phyloP scores from a whole-genome alignment of 2,329 filamentous ascomycete genomes.

The Podosphaera xanthii region DNA sequence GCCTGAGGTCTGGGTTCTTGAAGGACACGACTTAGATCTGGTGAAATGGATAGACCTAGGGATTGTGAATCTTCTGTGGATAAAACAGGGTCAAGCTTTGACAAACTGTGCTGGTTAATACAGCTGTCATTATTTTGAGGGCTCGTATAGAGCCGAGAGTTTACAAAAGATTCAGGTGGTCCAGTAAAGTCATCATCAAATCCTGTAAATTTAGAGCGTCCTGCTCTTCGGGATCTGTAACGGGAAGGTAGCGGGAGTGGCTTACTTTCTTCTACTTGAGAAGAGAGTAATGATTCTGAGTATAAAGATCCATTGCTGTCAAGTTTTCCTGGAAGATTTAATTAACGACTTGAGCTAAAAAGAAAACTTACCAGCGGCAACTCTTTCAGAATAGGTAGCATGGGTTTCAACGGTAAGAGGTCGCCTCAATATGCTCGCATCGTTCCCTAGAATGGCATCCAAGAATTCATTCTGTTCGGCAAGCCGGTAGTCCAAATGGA shows the following conservation, averaged over 20 bases:
- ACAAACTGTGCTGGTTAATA: slow-evolving; percentile 17
- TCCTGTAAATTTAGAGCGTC: slow-evolving; percentile 43
- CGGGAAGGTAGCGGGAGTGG: slow-evolving; percentile 7
- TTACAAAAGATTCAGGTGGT: slow-evolving; percentile 1
- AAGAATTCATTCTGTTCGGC: slow-evolving; percentile 83
- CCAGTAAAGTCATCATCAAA: slow-evolving; percentile 32
- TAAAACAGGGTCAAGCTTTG: slow-evolving; percentile 10
- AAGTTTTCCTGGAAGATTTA: background rate
- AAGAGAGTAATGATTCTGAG: background rate
- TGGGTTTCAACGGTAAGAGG: slow-evolving; percentile 32
- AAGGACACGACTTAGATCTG: slow-evolving; percentile 18
- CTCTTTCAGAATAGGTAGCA: slow-evolving; percentile 11
- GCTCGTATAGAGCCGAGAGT: background rate
- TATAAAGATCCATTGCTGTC: background rate
- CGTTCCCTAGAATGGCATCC: slow-evolving; percentile 64
- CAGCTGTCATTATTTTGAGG: slow-evolving; percentile 8
- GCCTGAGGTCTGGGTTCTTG: slow-evolving; percentile 5
- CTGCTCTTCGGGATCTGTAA: slow-evolving; percentile 20
- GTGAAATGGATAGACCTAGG: slow-evolving; percentile 32
- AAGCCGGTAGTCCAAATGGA: slow-evolving; percentile 54
- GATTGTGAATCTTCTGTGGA: slow-evolving; percentile 7
- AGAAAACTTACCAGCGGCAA: slow-evolving; percentile 10
- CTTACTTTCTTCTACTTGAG: background rate
- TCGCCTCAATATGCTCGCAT: slow-evolving; percentile 48
- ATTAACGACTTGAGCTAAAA: background rate